A percentile compares a stretch with the other conserved stretches of the same genome.
phyloP scores from a whole-genome alignment of 768 basidiomycete genomes.

The Amanita thiersii region DNA sequence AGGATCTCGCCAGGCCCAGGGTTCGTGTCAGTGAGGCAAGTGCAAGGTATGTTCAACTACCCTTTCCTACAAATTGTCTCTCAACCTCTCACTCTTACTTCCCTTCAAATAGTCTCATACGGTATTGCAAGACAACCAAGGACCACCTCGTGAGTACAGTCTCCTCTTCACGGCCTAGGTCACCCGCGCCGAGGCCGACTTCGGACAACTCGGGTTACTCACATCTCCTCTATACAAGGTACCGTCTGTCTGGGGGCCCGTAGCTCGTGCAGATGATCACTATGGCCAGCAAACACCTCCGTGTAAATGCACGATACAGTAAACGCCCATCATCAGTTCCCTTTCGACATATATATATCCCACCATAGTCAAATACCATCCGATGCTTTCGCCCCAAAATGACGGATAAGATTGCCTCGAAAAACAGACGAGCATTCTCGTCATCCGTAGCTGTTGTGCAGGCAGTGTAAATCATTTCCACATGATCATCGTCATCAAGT shows the following conservation, averaged over 20 bases:
- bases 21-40: conserved; percentile 90
- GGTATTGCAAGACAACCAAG: conserved; percentile 90
- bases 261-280: conserved; percentile 88
- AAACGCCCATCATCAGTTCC: conserved; percentile 9
- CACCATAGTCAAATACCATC: no score
- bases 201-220: conserved; percentile 14
- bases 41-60: conserved; percentile 52
- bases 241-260: conserved; percentile 94
- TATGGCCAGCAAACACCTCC: conserved; percentile 64
- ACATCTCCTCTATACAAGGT: conserved; percentile 43
- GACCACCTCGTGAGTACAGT: conserved; percentile 58
- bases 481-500: neutral
- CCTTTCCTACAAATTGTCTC: neutral
- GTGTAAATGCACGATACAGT: conserved; percentile 61
- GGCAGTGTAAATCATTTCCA: neutral
- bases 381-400: no score
- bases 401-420: neutral
- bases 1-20: conserved; percentile 84
- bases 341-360: neutral
- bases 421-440: neutral
- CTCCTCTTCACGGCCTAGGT: no score
- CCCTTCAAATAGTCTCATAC: conserved; percentile 60
- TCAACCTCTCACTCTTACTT: conserved; percentile 4
- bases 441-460: neutral
- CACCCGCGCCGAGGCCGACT: no score